Percentiles rank a stretch among this genome's conserved stretches.
These are phyloP conservation scores for Cytospora schulzeri DNA, from an alignment of 2,329 filamentous ascomycete genomes.

Conservation along the genomic window DNA sequence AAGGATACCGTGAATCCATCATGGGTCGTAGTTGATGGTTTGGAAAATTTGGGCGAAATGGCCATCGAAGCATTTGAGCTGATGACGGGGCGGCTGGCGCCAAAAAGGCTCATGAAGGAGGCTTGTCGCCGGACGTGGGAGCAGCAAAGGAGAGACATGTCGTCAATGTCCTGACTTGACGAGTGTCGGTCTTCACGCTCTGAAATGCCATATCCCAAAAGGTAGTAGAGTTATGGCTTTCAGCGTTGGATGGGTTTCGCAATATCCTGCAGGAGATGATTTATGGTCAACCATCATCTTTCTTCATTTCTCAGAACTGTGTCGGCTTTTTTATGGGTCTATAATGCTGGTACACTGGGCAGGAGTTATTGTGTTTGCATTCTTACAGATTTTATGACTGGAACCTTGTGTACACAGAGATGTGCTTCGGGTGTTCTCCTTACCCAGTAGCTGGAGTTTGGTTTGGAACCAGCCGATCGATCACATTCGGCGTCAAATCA, in stretches of 20 bases:
- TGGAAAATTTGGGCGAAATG: constrained; percentile 74
- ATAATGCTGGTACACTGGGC: neutral
- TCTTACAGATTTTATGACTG: neutral
- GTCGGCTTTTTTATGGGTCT: neutral
- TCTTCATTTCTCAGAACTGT: neutral
- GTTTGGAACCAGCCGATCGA: neutral
- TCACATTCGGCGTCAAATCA: neutral
- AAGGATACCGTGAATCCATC: constrained; percentile 54
- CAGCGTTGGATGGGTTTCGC: neutral
- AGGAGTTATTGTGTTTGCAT: neutral
- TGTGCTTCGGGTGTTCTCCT: neutral
- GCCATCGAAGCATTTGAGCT: constrained; percentile 77
- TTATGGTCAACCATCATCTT: neutral
- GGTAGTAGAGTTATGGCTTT: neutral
- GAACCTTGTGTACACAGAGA: neutral
- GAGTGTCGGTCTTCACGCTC: neutral
- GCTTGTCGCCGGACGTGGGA: constrained; percentile 52
- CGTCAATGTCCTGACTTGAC: constrained; percentile 25
- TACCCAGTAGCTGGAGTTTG: neutral
- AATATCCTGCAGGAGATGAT: neutral
- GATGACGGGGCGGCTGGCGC: constrained; percentile 72
- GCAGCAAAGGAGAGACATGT: constrained; percentile 37
- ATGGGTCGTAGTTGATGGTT: constrained; percentile 72
- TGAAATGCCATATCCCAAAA: neutral
- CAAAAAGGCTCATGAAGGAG: constrained; percentile 67